A percentile compares a stretch with the other conserved stretches of the same genome.
Conservation (phyloP, 1,139 yeast species). For the Scheffersomyces titani region DNA sequence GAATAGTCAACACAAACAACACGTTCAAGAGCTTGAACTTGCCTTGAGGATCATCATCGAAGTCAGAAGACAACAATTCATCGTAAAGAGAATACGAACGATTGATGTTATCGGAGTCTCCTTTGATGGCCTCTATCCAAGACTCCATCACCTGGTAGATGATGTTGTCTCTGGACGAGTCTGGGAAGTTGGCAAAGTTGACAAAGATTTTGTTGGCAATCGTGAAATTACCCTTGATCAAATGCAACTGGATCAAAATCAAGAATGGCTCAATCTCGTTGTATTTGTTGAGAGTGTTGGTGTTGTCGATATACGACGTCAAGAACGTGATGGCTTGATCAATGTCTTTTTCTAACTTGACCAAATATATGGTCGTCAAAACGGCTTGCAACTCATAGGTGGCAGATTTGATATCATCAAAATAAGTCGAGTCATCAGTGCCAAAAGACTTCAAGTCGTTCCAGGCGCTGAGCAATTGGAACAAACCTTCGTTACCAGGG, state of each 20-base stretch:
- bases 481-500: slow-evolving; percentile 38
- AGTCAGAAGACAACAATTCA: slow-evolving; percentile 57
- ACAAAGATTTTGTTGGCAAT: slow-evolving; percentile 39
- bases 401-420: slow-evolving; percentile 36
- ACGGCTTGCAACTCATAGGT: slow-evolving; percentile 41
- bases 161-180: slow-evolving; percentile 59
- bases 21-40: slow-evolving; percentile 37
- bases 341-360: slow-evolving; percentile 37
- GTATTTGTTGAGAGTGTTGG: slow-evolving; percentile 12
- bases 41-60: slow-evolving; percentile 39
- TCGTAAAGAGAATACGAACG: slow-evolving; percentile 72
- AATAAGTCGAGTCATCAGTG: slow-evolving; percentile 26
- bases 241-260: slow-evolving; percentile 44
- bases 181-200: slow-evolving; percentile 41
- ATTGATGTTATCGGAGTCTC: slow-evolving; percentile 58
- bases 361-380: slow-evolving; percentile 44
- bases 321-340: slow-evolving; percentile 43
- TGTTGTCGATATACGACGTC: slow-evolving; percentile 14
- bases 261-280: slow-evolving; percentile 48
- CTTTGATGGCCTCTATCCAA: slow-evolving; percentile 57
- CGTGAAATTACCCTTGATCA: slow-evolving; percentile 39
- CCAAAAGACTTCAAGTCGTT: slow-evolving; percentile 47
- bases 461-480: slow-evolving; percentile 44
- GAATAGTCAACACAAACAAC: slow-evolving; percentile 44
- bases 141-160: slow-evolving; percentile 70